A percentile compares a stretch with the other conserved stretches of the same genome.
Evolutionary conservation across 768 basidiomycete species (phyloP).

Genomic region (Cubamyces lactineus): DNA sequence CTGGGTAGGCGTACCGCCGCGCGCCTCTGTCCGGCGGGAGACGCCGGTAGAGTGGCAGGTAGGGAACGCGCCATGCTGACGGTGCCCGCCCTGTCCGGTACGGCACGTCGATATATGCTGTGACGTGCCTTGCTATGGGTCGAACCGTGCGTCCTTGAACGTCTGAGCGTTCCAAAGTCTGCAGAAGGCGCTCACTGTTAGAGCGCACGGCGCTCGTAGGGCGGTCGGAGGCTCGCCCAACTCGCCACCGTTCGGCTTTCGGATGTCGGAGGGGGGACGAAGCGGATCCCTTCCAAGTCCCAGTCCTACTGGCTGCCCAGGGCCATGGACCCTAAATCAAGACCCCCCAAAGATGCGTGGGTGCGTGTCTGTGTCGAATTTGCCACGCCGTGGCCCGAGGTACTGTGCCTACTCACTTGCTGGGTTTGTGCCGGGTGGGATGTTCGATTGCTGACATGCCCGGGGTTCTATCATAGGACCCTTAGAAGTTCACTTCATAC

Average conservation of each 20-base stretch:
- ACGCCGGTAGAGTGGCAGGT: not conserved
- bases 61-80: not conserved
- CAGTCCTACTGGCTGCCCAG: too few species aligned
- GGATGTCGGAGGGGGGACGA: conserved; percentile 5
- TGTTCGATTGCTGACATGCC: too few species aligned
- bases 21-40: too few species aligned
- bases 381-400: not conserved
- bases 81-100: not conserved
- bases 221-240: not conserved
- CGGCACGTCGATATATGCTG: not conserved
- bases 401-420: not conserved
- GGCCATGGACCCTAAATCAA: not conserved
- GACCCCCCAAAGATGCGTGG: conserved; percentile 9
- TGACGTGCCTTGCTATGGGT: not conserved
- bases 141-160: not conserved
- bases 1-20: too few species aligned
- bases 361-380: not conserved
- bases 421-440: too few species aligned
- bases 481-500: too few species aligned
- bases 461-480: too few species aligned
- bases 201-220: too few species aligned
- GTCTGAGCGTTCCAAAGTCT: too few species aligned
- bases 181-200: too few species aligned
- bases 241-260: not conserved
- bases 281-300: not conserved